Evolutionary conservation across 2,329 filamentous ascomycete species (phyloP), one percentile per base, ranked within the genome.

Genomic region (Pyrenochaeta sp.): DNA sequence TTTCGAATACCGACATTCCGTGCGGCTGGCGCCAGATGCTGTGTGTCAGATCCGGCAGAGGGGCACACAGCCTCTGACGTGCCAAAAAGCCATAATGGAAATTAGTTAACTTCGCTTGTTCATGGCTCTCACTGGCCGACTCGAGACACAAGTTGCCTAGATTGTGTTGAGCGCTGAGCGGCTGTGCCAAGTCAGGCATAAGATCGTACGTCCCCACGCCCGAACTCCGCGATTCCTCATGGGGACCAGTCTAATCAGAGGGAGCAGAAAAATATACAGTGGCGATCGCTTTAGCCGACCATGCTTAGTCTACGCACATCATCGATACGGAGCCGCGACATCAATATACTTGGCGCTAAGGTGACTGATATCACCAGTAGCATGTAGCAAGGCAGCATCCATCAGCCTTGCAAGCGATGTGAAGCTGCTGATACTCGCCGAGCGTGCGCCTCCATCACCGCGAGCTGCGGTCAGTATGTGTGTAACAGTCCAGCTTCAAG

Each of bases 1-100:
- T 65, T 68, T 62, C 56, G 51, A 64, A 53, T 60, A 59, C 64
- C 63, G 62, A 66, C 40, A 46, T 46, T 9, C 63, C 57, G 56
- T 60, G 53, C 58, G 49, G 4, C 57, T 50, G 54, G 47, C 54
- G 49, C 54, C 41, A 43, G 45, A 46, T 53, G 48, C 53, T 60
- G 62, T 60, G 53, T 63, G 61, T 64, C 65, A 64, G 49, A 58
- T 51, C 49, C 23, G 41, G 39, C 29, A 37, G 48, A 56, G 56
- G 59, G 61, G 60, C 47, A 49, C 55, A 54, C 40, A 57, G 47
- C 45, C 52, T 61, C 58, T 60, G 42, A 63, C 53, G 48, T 48
- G 45, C 49, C 23, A 35, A 36, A 47, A 30, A 40, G 36, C 43
- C 54, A 35, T 42, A 41, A 35, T 51, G 30, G 33, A 21, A 58